Evolutionary conservation across 495 filamentous ascomycete species (phyloP).

Genomic region (Penicillium psychrofluorescens): DNA sequence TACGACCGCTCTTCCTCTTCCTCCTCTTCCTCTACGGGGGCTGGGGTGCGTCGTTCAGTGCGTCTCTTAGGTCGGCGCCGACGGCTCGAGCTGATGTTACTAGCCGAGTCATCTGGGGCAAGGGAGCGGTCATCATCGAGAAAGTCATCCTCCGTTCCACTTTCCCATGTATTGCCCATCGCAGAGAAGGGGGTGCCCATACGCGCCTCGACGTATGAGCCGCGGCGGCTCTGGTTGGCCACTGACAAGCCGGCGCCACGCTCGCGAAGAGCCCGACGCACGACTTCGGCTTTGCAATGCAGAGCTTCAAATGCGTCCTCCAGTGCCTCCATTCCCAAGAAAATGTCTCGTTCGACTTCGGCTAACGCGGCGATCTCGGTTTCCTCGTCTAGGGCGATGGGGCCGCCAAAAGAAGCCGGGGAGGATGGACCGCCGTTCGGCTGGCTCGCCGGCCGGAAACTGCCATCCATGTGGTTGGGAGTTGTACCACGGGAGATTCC

Average conservation of each 20-base stretch:
- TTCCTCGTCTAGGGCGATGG: constrained; percentile 88
- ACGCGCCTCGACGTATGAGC: constrained; percentile 42
- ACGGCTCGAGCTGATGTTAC: constrained; percentile 75
- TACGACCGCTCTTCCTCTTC: constrained; percentile 41
- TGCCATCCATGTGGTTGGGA: constrained; percentile 29
- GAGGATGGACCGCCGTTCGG: constrained; percentile 23
- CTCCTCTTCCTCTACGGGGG: constrained; percentile 78
- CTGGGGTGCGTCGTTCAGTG: constrained; percentile 71
- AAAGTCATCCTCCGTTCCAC: constrained; percentile 55
- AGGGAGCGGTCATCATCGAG: constrained; percentile 58
- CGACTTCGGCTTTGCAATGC: constrained; percentile 73
- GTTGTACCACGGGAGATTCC: constrained; percentile 34
- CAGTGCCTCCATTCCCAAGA: constrained; percentile 83
- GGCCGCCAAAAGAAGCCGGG: constrained; percentile 44
- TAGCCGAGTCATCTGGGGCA: constrained; percentile 67
- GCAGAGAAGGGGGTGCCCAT: constrained; percentile 51
- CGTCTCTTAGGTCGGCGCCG: constrained; percentile 61
- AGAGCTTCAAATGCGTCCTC: constrained; percentile 94
- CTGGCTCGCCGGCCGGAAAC: constrained; percentile 32
- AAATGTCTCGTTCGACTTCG: constrained; percentile 90
- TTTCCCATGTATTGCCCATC: constrained; percentile 26
- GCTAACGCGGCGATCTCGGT: constrained; percentile 84
- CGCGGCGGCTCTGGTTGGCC: constrained; percentile 65
- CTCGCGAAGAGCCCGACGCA: constrained; percentile 72
- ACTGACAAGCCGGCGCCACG: constrained; percentile 72